Evolutionary conservation across 208 protist genomes (phyloP), one percentile per base, ranked within the genome.

Genomic region (Giardia muris): DNA sequence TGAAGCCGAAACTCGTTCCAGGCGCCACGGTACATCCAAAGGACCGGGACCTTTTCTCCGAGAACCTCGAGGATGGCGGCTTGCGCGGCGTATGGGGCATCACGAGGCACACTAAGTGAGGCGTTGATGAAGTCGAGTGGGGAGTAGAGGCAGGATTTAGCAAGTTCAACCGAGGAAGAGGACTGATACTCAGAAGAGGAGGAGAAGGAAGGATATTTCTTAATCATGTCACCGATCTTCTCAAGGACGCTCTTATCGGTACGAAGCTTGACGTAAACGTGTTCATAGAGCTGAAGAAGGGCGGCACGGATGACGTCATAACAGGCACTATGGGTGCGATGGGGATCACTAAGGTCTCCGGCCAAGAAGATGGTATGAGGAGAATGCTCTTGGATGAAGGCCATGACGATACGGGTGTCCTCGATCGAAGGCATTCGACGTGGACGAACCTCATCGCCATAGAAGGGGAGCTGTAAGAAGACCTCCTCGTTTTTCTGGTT

Each of bases 401-500:
- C n/a, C 3, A 93, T 89, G 42, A 96, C 92, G 57, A 96, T 93
- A 1, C 95, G 67, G 30, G 96, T 89, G 47, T 96, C 95, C 43
- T 94, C 48, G 39, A 95, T 67, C 1, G 67, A 47, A 0, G 94
- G 0, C n/a, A 95, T 93, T n/a, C 94, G 96, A 89, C 96, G 96
- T 46, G 93, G 90, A 3, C 95, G 93, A 0, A 92, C 92, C 43
- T 95, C 95, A 46, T 94, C 95, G 46, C 94, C 91, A 44, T 96
- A 96, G 87, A 96, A 96, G 67, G 95, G 95, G 2, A 96, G 43
- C 44, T 96, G 90, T 0, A 96, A 48, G 87, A 95, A 95, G 87
- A 94, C 93, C n/a, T 93, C 93, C 47, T 93, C 89, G 2, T 94
- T 46, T 39, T 46, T 10, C n/a, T 10, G 86, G 45, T 89, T 89